Evolutionary conservation across 306 rosid genomes (phyloP), one percentile per base, ranked within the genome.

Genomic region (Sindora glabra): DNA sequence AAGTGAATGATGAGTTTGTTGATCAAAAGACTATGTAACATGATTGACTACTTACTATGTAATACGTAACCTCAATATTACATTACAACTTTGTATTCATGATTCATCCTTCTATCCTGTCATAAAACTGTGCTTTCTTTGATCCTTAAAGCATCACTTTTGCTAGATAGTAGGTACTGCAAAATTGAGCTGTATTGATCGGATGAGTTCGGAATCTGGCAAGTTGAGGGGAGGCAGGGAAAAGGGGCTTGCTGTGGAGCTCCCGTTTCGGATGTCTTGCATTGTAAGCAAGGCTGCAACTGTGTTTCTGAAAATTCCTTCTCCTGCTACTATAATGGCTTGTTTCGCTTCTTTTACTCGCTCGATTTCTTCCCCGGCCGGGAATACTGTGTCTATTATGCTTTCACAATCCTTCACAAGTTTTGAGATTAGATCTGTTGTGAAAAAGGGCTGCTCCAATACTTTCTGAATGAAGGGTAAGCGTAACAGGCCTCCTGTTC

Each of bases 191-290:
- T 79, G 88, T 34, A 87, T 27, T 27, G 86, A 70, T 12, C 60
- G 79, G 18, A 74, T 70, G 67, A 90, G 82, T 30, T 85, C 86
- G 39, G 92, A 73, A 0, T 87, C 34, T 29, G 34, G 80, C 71
- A 85, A 59, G 57, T 63, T 79, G n/a, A 91, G 87, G 29, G 97
- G 96, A 61, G 97, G 97, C 62, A 91, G 75, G 71, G 98, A 91
- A 33, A 79, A 87, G 2, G 78, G 80, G 37, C 84, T 75, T 42
- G 79, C 44, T 41, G 97, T 91, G 16, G 96, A 91, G 75, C 97
- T 91, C 46, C 86, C 92, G 27, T 82, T 68, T 64, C 98, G 71
- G 8, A 91, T 87, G 25, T 87, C 84, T 59, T 87, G 86, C 89
- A 91, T 85, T 29, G 84, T 85, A 39, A 79, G 59, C n/a, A 85